Percentiles rank a stretch among this genome's conserved stretches.
Conservation (phyloP, 441 rosid genomes). For the Melastoma candidum region DNA sequence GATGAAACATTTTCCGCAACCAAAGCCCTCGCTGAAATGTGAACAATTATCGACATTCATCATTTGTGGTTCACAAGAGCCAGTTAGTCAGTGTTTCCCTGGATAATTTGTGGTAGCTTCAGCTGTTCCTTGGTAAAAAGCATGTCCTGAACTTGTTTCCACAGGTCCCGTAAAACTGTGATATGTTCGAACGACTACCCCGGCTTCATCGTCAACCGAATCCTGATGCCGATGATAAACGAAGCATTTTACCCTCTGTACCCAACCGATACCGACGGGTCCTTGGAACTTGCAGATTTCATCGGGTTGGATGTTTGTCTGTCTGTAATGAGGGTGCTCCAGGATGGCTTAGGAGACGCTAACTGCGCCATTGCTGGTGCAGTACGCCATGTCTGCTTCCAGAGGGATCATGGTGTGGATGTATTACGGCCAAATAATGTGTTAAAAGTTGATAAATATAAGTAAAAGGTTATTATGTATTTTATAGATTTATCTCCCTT, state of each 20-base stretch:
- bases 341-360: constrained; percentile 53
- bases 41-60: constrained; percentile 10
- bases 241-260: constrained; percentile 69
- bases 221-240: constrained; percentile 92
- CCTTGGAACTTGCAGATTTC: constrained; percentile 77
- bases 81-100: neutral
- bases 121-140: neutral
- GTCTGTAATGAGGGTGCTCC: constrained; percentile 72
- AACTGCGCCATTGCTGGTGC: constrained; percentile 73
- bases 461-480: too few species aligned
- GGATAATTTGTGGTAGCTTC: neutral
- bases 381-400: constrained; percentile 17
- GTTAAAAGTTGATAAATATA: too few species aligned
- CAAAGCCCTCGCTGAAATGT: constrained; percentile 75
- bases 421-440: too few species aligned
- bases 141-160: constrained; percentile 6
- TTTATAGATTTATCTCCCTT: too few species aligned
- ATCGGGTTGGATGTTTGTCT: constrained; percentile 75
- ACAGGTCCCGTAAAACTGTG: constrained; percentile 66
- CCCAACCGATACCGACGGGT: constrained; percentile 84
- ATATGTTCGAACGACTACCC: constrained; percentile 68
- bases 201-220: constrained; percentile 77
- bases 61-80: neutral
- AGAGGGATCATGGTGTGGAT: too few species aligned
- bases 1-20: constrained; percentile 51